A percentile compares a stretch with the other conserved stretches of the same genome.
These are phyloP conservation scores for Huntiella omanensis DNA, from an alignment of 2,329 filamentous ascomycete genomes.

Conservation along the genomic window DNA sequence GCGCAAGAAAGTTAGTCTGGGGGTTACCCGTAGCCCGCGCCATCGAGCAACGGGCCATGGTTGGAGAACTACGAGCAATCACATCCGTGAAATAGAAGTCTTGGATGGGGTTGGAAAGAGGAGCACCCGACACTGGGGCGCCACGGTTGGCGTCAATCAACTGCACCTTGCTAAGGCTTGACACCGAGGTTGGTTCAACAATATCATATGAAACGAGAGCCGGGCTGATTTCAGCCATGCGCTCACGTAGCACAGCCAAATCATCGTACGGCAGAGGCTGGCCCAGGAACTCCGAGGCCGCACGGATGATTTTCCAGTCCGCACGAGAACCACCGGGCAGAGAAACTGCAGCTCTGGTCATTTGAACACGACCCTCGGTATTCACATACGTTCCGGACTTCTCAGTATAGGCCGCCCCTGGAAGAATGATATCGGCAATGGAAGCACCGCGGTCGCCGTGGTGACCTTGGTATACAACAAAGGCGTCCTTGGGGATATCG, in stretches of 20 bases:
- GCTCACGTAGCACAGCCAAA: slow-evolving; percentile 69
- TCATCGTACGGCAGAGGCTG: slow-evolving; percentile 83
- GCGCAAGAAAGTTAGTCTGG: slow-evolving; percentile 61
- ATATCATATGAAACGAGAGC: slow-evolving; percentile 79
- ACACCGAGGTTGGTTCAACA: slow-evolving; percentile 61
- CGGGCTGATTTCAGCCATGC: slow-evolving; percentile 89
- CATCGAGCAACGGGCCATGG: slow-evolving; percentile 93
- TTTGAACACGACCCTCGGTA: slow-evolving; percentile 90
- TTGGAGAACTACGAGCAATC: slow-evolving; percentile 92
- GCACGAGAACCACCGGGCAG: slow-evolving; percentile 78
- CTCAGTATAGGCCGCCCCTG: slow-evolving; percentile 90
- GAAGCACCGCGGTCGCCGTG: slow-evolving; percentile 89
- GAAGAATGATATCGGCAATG: slow-evolving; percentile 82
- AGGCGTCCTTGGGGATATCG: slow-evolving; percentile 88
- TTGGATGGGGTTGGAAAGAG: slow-evolving; percentile 71
- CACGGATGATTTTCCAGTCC: slow-evolving; percentile 98
- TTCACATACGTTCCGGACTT: slow-evolving; percentile 94
- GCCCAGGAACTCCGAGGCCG: slow-evolving; percentile 77
- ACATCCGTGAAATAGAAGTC: slow-evolving; percentile 98
- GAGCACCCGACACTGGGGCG: slow-evolving; percentile 46
- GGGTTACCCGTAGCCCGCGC: slow-evolving; percentile 71
- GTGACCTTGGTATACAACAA: slow-evolving; percentile 95
- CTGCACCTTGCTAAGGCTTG: slow-evolving; percentile 73
- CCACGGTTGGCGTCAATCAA: slow-evolving; percentile 94
- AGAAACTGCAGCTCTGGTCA: slow-evolving; percentile 76